Conservation (phyloP, 208 protist genomes). For the Leishmania aethiopica region DNA sequence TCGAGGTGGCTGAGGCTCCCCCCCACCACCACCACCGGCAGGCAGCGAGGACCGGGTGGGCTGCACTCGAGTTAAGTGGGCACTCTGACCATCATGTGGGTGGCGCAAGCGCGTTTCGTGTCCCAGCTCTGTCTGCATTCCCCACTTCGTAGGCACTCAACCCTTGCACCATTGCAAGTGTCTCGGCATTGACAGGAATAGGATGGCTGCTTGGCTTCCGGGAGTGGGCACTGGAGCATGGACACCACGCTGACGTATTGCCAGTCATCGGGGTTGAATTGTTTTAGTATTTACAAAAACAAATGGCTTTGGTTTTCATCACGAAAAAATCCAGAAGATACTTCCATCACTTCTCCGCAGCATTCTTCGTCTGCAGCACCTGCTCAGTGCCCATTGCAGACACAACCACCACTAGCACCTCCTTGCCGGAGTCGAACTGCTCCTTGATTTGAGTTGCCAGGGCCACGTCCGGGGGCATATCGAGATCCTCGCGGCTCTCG, state of each 20-base stretch:
- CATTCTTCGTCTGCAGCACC: slow-evolving; percentile 94
- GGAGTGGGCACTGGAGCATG: background rate
- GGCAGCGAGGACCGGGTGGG: background rate
- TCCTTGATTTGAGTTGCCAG: slow-evolving; percentile 91
- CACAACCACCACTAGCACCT: slow-evolving; percentile 94
- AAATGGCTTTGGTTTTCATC: background rate
- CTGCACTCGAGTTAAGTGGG: background rate
- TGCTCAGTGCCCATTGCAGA: slow-evolving; percentile 96
- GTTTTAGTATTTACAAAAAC: slow-evolving; percentile 10
- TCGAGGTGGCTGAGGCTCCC: background rate
- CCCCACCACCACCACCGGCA: background rate
- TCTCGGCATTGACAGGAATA: background rate
- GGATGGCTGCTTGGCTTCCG: background rate
- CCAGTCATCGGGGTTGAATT: background rate
- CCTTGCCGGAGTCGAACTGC: slow-evolving; percentile 93
- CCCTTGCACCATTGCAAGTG: background rate
- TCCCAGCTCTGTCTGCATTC: background rate
- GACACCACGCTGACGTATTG: background rate
- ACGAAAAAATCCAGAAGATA: background rate
- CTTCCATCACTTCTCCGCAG: slow-evolving; percentile 60
- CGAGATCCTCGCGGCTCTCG: slow-evolving; percentile 95
- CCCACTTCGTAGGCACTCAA: background rate
- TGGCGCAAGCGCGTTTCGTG: background rate
- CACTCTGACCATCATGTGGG: background rate
- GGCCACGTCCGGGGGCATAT: slow-evolving; percentile 92